Evolutionary conservation across 495 filamentous ascomycete genomes (phyloP).

Genomic region (Lasiosphaeria miniovina): DNA sequence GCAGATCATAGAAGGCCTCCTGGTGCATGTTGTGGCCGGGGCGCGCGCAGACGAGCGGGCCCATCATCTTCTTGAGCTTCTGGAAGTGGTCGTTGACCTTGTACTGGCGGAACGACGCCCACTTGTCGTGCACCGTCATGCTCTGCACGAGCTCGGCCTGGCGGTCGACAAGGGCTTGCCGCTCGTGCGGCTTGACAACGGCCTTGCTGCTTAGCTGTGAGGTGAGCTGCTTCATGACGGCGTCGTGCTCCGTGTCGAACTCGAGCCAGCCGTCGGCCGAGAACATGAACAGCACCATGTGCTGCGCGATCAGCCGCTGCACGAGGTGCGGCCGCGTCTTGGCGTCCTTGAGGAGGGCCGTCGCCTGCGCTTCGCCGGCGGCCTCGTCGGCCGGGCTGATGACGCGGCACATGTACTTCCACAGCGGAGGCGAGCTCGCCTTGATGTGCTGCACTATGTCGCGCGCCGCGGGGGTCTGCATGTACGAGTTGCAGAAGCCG

Average conservation of each 20-base stretch:
- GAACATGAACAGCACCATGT: constrained; percentile 28
- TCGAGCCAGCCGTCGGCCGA: constrained; percentile 22
- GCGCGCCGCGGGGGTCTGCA: background rate
- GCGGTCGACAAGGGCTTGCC: constrained; percentile 27
- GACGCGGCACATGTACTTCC: constrained; percentile 28
- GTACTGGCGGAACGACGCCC: constrained; percentile 17
- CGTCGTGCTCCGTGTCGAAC: constrained; percentile 17
- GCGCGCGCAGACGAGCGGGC: constrained; percentile 24
- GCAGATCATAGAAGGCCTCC: constrained; percentile 9
- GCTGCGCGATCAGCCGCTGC: constrained; percentile 30
- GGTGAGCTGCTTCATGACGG: constrained; percentile 20
- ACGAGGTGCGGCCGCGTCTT: constrained; percentile 25
- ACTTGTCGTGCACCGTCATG: constrained; percentile 13
- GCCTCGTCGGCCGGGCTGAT: constrained; percentile 12
- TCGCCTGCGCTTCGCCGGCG: constrained; percentile 20
- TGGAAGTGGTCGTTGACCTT: constrained; percentile 25
- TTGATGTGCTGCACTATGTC: background rate
- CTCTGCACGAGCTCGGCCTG: constrained; percentile 16
- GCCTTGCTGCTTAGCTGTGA: constrained; percentile 14
- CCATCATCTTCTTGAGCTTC: constrained; percentile 22
- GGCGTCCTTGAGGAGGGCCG: constrained; percentile 26
- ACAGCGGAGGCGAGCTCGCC: constrained; percentile 9
- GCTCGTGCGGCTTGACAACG: constrained; percentile 24
- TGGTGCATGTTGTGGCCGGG: background rate
- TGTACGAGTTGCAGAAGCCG: background rate